These are phyloP conservation scores for Oryza officinalis DNA, from an alignment of 176 grass and related monocot genomes.

Conservation along the genomic window DNA sequence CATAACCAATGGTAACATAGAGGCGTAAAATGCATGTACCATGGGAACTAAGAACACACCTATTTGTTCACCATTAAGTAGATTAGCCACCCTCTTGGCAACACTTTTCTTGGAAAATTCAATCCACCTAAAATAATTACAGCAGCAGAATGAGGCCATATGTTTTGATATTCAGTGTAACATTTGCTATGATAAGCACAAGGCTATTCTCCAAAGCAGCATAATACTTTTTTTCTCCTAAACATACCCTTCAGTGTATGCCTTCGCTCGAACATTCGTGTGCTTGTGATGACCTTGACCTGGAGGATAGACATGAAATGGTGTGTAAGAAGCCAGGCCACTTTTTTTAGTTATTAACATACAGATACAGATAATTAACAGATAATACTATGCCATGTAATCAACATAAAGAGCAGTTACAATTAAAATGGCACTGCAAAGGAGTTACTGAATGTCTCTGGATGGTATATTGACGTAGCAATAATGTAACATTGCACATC, in stretches of 20 bases:
- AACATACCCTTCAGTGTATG: slow-evolving; percentile 85
- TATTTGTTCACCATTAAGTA: slow-evolving; percentile 97
- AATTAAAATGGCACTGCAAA: too few relatives aligned
- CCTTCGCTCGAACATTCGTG: slow-evolving; percentile 67
- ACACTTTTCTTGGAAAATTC: slow-evolving; percentile 87
- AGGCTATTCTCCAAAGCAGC: slow-evolving; percentile 8
- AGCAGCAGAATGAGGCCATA: slow-evolving; percentile 23
- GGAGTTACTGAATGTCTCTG: too few relatives aligned
- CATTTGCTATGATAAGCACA: neutral
- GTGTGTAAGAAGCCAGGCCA: neutral
- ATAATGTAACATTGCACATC: neutral
- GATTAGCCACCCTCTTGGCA: slow-evolving; percentile 82
- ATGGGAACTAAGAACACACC: slow-evolving; percentile 42
- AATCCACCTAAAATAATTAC: slow-evolving; percentile 76
- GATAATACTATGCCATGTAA: neutral
- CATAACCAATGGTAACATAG: neutral
- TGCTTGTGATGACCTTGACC: slow-evolving; percentile 67
- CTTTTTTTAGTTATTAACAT: neutral
- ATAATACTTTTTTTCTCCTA: neutral
- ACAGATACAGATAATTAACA: neutral
- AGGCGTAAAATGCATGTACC: neutral
- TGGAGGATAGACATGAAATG: slow-evolving; percentile 34
- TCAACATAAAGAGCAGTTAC: neutral
- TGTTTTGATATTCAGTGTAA: neutral
- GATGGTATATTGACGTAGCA: too few relatives aligned